Conservation (phyloP, 2,329 filamentous ascomycete species). For the Bipolaris gigantea region DNA sequence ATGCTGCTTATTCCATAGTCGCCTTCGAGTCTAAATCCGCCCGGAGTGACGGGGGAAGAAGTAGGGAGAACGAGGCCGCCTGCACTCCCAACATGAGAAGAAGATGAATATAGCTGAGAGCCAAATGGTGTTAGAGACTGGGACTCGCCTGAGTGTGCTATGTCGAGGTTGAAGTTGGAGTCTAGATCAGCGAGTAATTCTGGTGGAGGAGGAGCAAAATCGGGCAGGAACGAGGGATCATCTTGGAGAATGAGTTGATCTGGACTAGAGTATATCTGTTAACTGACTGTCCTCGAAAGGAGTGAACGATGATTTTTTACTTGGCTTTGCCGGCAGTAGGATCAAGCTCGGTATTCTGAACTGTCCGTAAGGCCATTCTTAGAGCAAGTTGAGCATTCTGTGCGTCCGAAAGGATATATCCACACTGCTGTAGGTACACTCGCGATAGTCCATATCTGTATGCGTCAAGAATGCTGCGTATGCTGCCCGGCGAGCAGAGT, state of each 20-base stretch:
- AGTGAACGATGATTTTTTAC: conserved; percentile 52
- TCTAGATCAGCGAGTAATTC: conserved; percentile 55
- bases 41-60: conserved; percentile 49
- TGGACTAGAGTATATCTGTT: conserved; percentile 55
- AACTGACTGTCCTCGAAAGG: not conserved
- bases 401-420: conserved; percentile 80
- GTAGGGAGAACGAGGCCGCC: conserved; percentile 52
- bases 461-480: conserved; percentile 14
- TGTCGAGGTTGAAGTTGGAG: conserved; percentile 39
- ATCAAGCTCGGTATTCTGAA: conserved; percentile 66
- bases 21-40: conserved; percentile 47
- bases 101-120: conserved; percentile 30
- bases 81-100: conserved; percentile 22
- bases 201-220: conserved; percentile 63
- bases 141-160: conserved; percentile 39
- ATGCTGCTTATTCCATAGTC: conserved; percentile 47
- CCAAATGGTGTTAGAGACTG: conserved; percentile 45
- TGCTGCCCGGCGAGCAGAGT: not conserved
- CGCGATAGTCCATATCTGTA: conserved; percentile 67
- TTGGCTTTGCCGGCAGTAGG: conserved; percentile 69
- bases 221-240: conserved; percentile 78
- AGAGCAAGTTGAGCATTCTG: conserved; percentile 75
- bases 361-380: conserved; percentile 63
- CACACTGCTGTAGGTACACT: conserved; percentile 84
- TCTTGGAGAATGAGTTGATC: conserved; percentile 77